Conservation (phyloP, 768 basidiomycete genomes). For the Lactarius vividus region DNA sequence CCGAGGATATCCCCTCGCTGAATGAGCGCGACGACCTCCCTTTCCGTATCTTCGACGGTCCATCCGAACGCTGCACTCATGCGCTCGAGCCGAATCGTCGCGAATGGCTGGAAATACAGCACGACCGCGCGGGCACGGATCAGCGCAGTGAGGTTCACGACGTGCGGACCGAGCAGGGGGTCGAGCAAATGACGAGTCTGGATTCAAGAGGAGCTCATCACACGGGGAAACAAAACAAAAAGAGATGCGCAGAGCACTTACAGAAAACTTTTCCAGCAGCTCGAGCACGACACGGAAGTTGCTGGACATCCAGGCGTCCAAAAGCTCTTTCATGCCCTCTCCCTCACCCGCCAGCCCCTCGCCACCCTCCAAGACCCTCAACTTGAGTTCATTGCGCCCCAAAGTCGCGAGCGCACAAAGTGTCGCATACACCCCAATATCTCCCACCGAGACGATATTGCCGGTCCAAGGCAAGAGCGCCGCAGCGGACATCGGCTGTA, state of each 20-base stretch:
- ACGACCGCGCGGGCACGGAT: slow-evolving; percentile 77
- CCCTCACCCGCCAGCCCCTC: slow-evolving; percentile 25
- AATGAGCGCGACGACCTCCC: slow-evolving; percentile 74
- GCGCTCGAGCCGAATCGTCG: slow-evolving; percentile 73
- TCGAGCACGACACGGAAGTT: slow-evolving; percentile 83
- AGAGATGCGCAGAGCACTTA: slow-evolving; percentile 33
- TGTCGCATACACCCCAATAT: slow-evolving; percentile 85
- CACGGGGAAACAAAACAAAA: not conserved
- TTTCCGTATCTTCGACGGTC: slow-evolving; percentile 66
- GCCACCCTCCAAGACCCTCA: slow-evolving; percentile 52
- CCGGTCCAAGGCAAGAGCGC: slow-evolving; percentile 78
- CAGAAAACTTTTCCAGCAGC: slow-evolving; percentile 69
- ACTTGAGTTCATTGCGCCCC: slow-evolving; percentile 65
- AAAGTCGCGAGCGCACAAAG: slow-evolving; percentile 81
- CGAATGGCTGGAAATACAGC: slow-evolving; percentile 91
- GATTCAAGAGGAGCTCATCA: not conserved
- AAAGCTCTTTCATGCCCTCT: slow-evolving; percentile 57
- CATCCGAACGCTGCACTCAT: slow-evolving; percentile 89
- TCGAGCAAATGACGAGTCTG: slow-evolving; percentile 79
- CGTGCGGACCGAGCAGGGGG: slow-evolving; percentile 70
- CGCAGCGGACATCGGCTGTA: slow-evolving; percentile 62
- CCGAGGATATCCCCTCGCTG: slow-evolving; percentile 75
- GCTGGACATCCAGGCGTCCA: slow-evolving; percentile 83
- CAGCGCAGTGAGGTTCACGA: slow-evolving; percentile 57
- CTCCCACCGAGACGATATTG: slow-evolving; percentile 76